phyloP scores from a whole-genome alignment of 1,139 yeast species.

The Lodderomyces pseudojiufengensis region DNA sequence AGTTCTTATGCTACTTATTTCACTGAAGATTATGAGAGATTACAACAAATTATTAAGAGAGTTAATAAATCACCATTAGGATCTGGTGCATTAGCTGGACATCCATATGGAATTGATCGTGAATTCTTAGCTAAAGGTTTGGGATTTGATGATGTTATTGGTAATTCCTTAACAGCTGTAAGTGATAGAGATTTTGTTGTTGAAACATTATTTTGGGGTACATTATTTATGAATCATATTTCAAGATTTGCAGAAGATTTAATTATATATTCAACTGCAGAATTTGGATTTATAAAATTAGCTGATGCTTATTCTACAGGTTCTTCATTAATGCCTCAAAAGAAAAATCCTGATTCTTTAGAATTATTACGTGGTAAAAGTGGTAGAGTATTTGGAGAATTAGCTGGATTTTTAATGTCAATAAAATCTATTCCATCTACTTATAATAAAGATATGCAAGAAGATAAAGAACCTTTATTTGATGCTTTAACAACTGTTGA shows the following conservation, averaged over 20 bases:
- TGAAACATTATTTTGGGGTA: constrained; percentile 97
- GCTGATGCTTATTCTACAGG: constrained; percentile 99
- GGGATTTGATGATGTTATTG: constrained; percentile 82
- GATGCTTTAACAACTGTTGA: constrained; percentile 88
- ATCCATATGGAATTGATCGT: constrained; percentile 96
- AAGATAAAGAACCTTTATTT: constrained; percentile 95
- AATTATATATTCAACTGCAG: constrained; percentile 94
- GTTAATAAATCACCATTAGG: constrained; percentile 91
- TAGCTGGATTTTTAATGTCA: constrained; percentile 95
- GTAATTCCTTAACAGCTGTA: constrained; percentile 92
- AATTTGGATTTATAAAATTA: constrained; percentile 86
- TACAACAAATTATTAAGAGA: constrained; percentile 74
- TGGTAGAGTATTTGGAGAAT: constrained; percentile 93
- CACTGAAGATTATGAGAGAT: constrained; percentile 82
- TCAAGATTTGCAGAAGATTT: constrained; percentile 93
- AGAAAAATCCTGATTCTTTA: constrained; percentile 95
- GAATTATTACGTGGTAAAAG: constrained; percentile 95
- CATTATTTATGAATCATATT: constrained; percentile 90
- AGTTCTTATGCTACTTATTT: constrained; percentile 93
- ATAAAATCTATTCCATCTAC: constrained; percentile 95
- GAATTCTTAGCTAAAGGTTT: constrained; percentile 77
- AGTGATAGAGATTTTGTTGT: constrained; percentile 97
- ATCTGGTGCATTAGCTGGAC: constrained; percentile 98
- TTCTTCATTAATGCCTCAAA: constrained; percentile 97
- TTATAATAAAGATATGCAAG: constrained; percentile 97